A percentile compares a stretch with the other conserved stretches of the same genome.
These are phyloP conservation scores for Fusarium floridanum DNA, from an alignment of 2,329 filamentous ascomycete genomes.

Conservation along the genomic window DNA sequence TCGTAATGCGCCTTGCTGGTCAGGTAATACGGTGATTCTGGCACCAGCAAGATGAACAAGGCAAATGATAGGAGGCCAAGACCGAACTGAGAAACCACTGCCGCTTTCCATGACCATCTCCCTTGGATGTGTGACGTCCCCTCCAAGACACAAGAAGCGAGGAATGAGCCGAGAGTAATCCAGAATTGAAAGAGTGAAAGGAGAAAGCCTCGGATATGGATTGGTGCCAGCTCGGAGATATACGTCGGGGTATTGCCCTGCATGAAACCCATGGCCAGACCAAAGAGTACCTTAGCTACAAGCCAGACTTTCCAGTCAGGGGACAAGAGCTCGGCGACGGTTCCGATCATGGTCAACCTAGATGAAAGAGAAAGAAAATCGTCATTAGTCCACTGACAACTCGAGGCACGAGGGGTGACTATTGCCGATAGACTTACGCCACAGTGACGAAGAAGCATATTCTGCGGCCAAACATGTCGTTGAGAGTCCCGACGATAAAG, in stretches of 20 bases:
- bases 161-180: not conserved
- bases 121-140: not conserved
- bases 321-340: not conserved
- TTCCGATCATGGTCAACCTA: not conserved
- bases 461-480: not conserved
- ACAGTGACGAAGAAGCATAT: not conserved
- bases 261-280: constrained; percentile 1
- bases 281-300: not conserved
- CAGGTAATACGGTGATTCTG: constrained; percentile 5
- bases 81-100: not conserved
- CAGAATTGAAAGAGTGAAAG: constrained; percentile 6
- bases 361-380: not conserved
- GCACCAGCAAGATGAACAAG: not conserved
- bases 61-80: not conserved
- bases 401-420: not conserved
- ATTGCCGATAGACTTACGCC: no score
- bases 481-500: not conserved
- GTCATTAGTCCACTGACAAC: not conserved
- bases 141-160: not conserved
- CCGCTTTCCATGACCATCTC: constrained; percentile 1
- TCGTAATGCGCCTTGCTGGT: not conserved
- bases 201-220: not conserved
- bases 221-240: not conserved
- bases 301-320: constrained; percentile 6
- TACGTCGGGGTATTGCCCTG: not conserved